Base-by-base conservation (phyloP, 495 filamentous ascomycete genomes). In the Annulohypoxylon maeteangense region DNA sequence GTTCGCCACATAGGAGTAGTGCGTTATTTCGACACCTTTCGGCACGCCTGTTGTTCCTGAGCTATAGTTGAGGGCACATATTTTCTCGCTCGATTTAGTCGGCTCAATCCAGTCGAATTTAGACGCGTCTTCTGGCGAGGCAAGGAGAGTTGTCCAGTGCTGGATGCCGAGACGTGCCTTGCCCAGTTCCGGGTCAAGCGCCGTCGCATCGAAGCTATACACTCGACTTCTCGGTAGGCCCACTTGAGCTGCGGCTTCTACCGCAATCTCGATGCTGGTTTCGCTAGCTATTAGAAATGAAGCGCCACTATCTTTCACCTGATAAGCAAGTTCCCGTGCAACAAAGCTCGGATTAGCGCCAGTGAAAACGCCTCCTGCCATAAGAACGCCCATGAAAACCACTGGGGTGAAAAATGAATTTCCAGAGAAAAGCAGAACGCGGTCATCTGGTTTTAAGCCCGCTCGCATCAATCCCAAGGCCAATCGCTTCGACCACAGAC, bases 1-100 rank as follows among this genome's bases (percentile, higher is more conserved):
- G 76, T 95, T 93, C 53, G 91, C 82, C 20, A 92, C 82, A 71
- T 93, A 91, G 67, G 92, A 90, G 38, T 81, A 78, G 78, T 96
- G 93, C 12, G 89, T 86, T 67, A 95, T 89, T 77, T 91, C 89
- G 23, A 95, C 93, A 22, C 93, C 93, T 75, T 96, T 97, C 12
- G 93, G 91, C 5, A 92, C 82, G 3, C 93, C 93, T 0, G 93
- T 96, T 7, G 93, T 97, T 2, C 93, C 93, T 54, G 84, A 87
- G 59, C 84, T 88, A 78, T 93, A 93, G 71, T 93, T 93, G 58
- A 94, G 82, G 48, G 81, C 84, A 69, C 82, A 83, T 6, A 79
- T 74, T 7, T 80, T 79, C 44, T 59, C 58, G 7, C 60, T 68
- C 0, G 83, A 57, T 58, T 84, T 75, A 4, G 61, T 38, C 0